Evolutionary conservation across 345 rosid species (phyloP).

Genomic region (Alliaria petiolata): DNA sequence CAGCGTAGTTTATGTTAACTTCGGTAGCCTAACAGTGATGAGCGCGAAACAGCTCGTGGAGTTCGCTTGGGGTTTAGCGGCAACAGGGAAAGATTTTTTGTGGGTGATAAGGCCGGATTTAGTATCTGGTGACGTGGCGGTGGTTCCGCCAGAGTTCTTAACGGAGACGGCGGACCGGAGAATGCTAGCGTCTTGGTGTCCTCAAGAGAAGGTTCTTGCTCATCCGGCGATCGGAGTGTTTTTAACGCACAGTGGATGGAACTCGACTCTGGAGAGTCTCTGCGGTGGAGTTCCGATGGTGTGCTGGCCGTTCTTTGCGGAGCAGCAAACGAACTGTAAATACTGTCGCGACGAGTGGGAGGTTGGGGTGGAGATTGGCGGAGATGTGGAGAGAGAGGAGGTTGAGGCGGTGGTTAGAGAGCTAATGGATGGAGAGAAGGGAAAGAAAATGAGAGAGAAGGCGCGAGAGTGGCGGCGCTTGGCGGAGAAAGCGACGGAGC

Average conservation of each 20-base stretch:
- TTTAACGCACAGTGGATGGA: slow-evolving; percentile 66
- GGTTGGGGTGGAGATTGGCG: too few relatives aligned
- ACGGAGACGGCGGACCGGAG: slow-evolving; percentile 37
- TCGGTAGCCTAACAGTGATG: slow-evolving; percentile 25
- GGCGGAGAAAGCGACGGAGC: too few relatives aligned
- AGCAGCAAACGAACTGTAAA: too few relatives aligned
- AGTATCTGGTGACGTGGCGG: slow-evolving; percentile 34
- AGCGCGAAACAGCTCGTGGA: slow-evolving; percentile 17
- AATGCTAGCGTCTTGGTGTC: slow-evolving; percentile 46
- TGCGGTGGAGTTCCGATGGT: too few relatives aligned
- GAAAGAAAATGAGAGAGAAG: too few relatives aligned
- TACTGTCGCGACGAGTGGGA: too few relatives aligned
- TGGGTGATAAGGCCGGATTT: slow-evolving; percentile 61
- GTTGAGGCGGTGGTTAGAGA: too few relatives aligned
- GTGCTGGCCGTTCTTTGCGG: too few relatives aligned
- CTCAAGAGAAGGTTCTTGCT: slow-evolving; percentile 45
- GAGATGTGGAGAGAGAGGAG: too few relatives aligned
- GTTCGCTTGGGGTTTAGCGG: slow-evolving; percentile 55
- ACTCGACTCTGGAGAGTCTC: slow-evolving; percentile 56
- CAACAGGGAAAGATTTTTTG: slow-evolving; percentile 39
- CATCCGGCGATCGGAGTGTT: slow-evolving; percentile 51
- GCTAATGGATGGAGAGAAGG: too few relatives aligned
- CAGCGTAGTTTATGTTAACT: slow-evolving; percentile 23
- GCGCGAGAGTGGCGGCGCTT: too few relatives aligned
- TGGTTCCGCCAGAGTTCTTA: slow-evolving; percentile 39